Percentiles rank a stretch among this genome's conserved stretches.
phyloP scores from a whole-genome alignment of 2,329 filamentous ascomycete genomes.

The Fusarium aywerte region DNA sequence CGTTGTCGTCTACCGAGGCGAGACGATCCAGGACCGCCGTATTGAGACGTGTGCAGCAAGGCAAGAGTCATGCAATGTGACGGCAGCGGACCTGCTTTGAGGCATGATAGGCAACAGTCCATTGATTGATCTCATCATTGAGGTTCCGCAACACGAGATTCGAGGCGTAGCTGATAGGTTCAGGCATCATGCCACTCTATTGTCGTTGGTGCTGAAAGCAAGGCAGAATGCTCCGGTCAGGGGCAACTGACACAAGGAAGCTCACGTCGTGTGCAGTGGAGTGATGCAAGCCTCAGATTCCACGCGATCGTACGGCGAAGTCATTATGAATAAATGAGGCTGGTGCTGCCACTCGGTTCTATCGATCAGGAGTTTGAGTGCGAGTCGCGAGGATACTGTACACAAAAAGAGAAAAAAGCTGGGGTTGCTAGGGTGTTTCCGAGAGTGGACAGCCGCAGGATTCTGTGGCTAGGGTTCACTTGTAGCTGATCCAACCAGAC shows the following conservation, averaged over 20 bases:
- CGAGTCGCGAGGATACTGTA: conserved; percentile 5
- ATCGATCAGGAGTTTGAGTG: conserved; percentile 9
- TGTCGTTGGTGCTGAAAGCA: conserved; percentile 21
- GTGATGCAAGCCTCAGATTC: conserved; percentile 7
- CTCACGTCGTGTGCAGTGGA: conserved; percentile 1
- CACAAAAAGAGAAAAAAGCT: conserved; percentile 27
- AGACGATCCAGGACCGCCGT: conserved; percentile 6
- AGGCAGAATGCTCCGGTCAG: conserved; percentile 16
- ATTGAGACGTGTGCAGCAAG: conserved; percentile 32
- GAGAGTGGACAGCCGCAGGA: conserved; percentile 26
- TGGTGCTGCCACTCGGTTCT: conserved; percentile 11
- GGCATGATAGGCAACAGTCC: conserved; percentile 23
- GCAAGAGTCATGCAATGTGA: conserved; percentile 33
- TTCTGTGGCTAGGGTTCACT: conserved; percentile 12
- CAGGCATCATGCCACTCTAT: conserved; percentile 16
- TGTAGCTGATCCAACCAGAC: conserved; percentile 2
- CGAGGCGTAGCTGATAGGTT: conserved; percentile 27
- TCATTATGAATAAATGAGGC: conserved; percentile 8
- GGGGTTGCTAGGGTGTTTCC: conserved; percentile 31
- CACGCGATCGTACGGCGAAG: conserved; percentile 29
- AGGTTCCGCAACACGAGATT: conserved; percentile 27
- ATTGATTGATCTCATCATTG: conserved; percentile 14
- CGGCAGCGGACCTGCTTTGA: conserved; percentile 17
- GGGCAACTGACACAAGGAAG: conserved; percentile 28
- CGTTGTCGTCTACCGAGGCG: conserved; percentile 24